Evolutionary conservation across 345 rosid species (phyloP).

Genomic region (Hypericum androsaemum): DNA sequence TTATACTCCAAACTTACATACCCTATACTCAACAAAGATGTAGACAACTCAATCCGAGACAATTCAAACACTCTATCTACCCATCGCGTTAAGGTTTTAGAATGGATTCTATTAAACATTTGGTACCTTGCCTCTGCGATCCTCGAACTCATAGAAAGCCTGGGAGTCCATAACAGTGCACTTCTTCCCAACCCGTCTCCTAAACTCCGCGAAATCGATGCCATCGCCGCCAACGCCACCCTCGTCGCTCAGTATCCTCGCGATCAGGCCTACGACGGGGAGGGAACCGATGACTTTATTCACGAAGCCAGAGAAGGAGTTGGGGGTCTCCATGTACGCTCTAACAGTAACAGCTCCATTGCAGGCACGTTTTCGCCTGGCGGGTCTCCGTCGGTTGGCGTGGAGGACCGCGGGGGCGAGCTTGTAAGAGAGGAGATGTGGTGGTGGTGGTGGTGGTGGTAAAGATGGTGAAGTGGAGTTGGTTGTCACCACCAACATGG

Average conservation of each 20-base stretch:
- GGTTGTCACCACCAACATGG: constrained; percentile 41
- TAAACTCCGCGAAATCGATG: constrained; percentile 86
- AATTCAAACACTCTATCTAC: no score
- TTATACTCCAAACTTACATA: no score
- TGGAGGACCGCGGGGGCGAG: constrained; percentile 8
- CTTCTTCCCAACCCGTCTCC: constrained; percentile 83
- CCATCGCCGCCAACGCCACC: constrained; percentile 85
- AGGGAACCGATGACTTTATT: constrained; percentile 76
- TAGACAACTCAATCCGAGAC: no score
- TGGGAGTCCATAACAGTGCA: constrained; percentile 61
- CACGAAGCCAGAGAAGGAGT: constrained; percentile 62
- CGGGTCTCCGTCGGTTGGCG: constrained; percentile 9
- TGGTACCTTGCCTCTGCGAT: constrained; percentile 58
- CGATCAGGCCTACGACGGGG: constrained; percentile 80
- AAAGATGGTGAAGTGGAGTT: constrained; percentile 13
- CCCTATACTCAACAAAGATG: no score
- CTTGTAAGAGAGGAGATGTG: constrained; percentile 42
- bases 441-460: constrained; percentile 17
- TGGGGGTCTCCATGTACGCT: constrained; percentile 72
- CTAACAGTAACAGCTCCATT: constrained; percentile 33
- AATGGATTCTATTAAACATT: background rate
- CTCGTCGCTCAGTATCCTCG: constrained; percentile 75
- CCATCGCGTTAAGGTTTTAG: no score
- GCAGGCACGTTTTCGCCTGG: constrained; percentile 14
- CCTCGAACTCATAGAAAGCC: constrained; percentile 88